Percentiles rank a stretch among this genome's conserved stretches.
phyloP scores from a whole-genome alignment of 257 asterid genomes.

The Solanum commersonii region DNA sequence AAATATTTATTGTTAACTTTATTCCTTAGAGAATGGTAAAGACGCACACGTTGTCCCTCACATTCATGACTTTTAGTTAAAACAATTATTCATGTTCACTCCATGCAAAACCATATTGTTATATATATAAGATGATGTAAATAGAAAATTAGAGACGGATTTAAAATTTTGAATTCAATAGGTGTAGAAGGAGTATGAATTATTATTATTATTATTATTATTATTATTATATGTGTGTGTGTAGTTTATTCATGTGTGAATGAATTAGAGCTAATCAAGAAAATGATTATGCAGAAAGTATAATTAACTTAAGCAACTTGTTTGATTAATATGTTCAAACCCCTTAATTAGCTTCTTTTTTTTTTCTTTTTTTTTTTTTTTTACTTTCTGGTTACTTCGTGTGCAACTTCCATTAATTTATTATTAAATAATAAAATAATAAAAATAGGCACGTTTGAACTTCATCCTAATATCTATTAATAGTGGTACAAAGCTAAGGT shows the following conservation, averaged over 20 bases:
- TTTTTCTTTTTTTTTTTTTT: too few species aligned
- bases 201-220: too few species aligned
- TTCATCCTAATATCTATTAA: background rate
- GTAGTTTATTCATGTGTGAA: background rate
- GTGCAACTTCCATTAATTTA: background rate
- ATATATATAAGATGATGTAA: background rate
- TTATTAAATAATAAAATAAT: too few species aligned
- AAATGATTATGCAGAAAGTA: background rate
- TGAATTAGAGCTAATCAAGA: background rate
- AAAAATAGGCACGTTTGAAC: background rate
- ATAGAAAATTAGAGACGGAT: background rate
- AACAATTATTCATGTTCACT: background rate
- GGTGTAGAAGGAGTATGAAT: too few species aligned
- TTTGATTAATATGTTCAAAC: background rate
- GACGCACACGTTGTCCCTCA: background rate
- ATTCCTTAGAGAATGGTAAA: conserved; percentile 1
- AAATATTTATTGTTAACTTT: background rate
- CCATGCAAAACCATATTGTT: background rate
- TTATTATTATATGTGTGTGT: too few species aligned
- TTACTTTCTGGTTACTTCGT: background rate
- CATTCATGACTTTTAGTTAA: background rate
- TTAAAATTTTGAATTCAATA: background rate
- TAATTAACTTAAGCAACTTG: background rate
- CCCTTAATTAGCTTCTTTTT: background rate
- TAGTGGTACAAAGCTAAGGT: background rate